These are phyloP conservation scores for Tolypocladium ovalisporum DNA, from an alignment of 2,329 filamentous ascomycete species.

Conservation along the genomic window DNA sequence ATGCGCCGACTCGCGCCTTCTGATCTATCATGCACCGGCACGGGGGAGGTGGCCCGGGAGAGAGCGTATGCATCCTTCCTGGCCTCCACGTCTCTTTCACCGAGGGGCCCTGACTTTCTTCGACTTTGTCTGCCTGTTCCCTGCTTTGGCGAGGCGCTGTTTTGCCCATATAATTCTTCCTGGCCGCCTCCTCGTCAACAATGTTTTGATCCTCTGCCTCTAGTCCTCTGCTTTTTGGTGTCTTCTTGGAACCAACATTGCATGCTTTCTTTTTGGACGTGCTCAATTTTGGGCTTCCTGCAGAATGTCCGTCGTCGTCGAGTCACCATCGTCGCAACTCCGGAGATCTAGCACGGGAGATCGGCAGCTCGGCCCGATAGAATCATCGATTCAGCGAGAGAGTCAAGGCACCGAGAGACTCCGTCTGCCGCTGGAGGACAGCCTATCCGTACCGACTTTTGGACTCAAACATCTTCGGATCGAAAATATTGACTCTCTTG, in stretches of 20 bases:
- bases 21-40: neutral
- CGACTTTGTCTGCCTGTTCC: neutral
- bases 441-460: slow-evolving; percentile 20
- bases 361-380: neutral
- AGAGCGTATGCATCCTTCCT: neutral
- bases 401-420: neutral
- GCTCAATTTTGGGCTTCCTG: slow-evolving; percentile 13
- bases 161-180: slow-evolving; percentile 7
- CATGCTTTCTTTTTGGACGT: slow-evolving; percentile 19
- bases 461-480: slow-evolving; percentile 12
- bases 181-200: slow-evolving; percentile 15
- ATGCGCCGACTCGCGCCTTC: neutral
- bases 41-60: neutral
- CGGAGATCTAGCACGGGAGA: neutral
- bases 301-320: slow-evolving; percentile 23
- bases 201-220: slow-evolving; percentile 24
- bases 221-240: slow-evolving; percentile 20
- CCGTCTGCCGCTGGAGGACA: slow-evolving; percentile 11
- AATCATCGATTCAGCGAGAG: neutral
- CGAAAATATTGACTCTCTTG: slow-evolving; percentile 20
- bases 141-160: neutral
- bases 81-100: neutral
- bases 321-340: slow-evolving; percentile 12
- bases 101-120: neutral
- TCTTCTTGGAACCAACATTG: slow-evolving; percentile 28